Evolutionary conservation across 331 rosid genomes (phyloP), one percentile per base, ranked within the genome.

Genomic region (Stylosanthes scabra): DNA sequence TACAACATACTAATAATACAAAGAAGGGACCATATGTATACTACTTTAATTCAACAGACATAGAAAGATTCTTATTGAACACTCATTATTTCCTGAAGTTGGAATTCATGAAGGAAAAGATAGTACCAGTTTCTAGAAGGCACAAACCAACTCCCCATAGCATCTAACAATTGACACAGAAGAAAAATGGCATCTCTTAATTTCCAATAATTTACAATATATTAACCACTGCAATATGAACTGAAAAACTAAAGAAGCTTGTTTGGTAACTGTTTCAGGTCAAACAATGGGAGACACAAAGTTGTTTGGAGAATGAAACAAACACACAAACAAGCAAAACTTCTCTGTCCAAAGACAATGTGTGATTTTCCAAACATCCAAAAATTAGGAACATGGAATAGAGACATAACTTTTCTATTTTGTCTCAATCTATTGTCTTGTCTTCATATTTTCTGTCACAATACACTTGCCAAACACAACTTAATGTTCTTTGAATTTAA

Each of bases 81-180:
- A 45, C 58, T 20, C 29, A 71, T 45, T 4, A 9, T 71, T 58
- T 28, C 58, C 46, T 45, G 15, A n/a, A n/a, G n/a, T n/a, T n/a
- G n/a, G n/a, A n/a, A n/a, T n/a, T n/a, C n/a, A n/a, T n/a, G n/a
- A 41, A 44, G 16, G 37, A 59, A 46, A 59, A 27, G 16, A 25
- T 7, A 11, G 9, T 15, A 58, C 62, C 14, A 2, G 20, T 40
- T 55, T 55, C 8, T 27, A 44, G 20, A 11, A 41, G 25, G 27
- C 42, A 6, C 37, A 2, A 0, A 31, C 37, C 37, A 29, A 5
- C 12, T 45, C 67, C 11, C 47, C 59, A 27, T 40, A 44, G n/a
- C 25, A 45, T 45, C 68, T 46, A 71, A 45, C 9, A 8, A 59
- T 41, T 42, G 66, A 46, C 20, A 29, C 1, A 28, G 67, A 71